These are phyloP conservation scores for Aspergillus egyptiacus DNA, from an alignment of 495 filamentous ascomycete genomes.

Conservation along the genomic window DNA sequence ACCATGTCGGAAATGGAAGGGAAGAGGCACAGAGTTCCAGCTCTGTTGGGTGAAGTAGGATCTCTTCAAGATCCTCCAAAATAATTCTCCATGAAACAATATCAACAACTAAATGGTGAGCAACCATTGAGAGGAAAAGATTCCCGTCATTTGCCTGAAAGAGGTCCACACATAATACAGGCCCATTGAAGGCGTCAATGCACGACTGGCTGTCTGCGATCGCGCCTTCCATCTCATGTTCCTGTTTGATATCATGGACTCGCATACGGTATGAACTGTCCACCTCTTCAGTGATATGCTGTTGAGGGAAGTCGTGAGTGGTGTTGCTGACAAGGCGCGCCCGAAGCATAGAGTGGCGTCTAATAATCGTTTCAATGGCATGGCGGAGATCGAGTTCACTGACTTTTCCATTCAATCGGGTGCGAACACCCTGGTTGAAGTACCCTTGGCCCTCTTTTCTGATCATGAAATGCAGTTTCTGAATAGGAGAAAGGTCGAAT, in stretches of 20 bases:
- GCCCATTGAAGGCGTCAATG: slow-evolving; percentile 41
- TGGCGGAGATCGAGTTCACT: slow-evolving; percentile 41
- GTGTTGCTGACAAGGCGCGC: slow-evolving; percentile 48
- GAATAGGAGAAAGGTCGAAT: slow-evolving; percentile 67
- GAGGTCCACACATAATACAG: slow-evolving; percentile 39
- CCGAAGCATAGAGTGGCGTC: slow-evolving; percentile 67
- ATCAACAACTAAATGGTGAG: slow-evolving; percentile 65
- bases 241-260: slow-evolving; percentile 17
- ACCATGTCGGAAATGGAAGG: slow-evolving; percentile 63
- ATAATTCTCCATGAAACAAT: slow-evolving; percentile 67
- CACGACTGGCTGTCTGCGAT: slow-evolving; percentile 37
- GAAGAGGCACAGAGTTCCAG: slow-evolving; percentile 27
- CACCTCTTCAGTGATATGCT: slow-evolving; percentile 35
- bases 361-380: slow-evolving; percentile 53
- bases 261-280: slow-evolving; percentile 34
- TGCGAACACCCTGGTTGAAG: slow-evolving; percentile 66
- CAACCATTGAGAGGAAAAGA: slow-evolving; percentile 56
- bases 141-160: slow-evolving; percentile 44
- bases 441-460: slow-evolving; percentile 53
- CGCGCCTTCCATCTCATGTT: slow-evolving; percentile 25
- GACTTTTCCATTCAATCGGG: slow-evolving; percentile 48
- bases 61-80: slow-evolving; percentile 58
- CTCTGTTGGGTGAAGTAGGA: slow-evolving; percentile 44
- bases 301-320: slow-evolving; percentile 24
- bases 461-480: slow-evolving; percentile 60